Evolutionary conservation across 2,329 filamentous ascomycete genomes (phyloP).

Genomic region (Orbilia brochopaga): DNA sequence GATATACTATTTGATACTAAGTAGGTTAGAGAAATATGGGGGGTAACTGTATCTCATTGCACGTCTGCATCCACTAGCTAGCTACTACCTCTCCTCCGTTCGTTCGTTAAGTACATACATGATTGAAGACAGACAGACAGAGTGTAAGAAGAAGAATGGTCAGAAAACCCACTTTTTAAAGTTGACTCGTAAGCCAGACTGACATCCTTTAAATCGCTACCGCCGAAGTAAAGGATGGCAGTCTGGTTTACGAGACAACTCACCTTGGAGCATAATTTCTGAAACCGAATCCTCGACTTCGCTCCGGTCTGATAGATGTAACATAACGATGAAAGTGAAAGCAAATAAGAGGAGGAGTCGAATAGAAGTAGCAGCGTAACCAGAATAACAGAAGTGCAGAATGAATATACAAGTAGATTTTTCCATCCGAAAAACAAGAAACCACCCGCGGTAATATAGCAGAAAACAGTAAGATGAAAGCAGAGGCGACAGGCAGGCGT

Average conservation of each 20-base stretch:
- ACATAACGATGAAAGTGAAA: no score
- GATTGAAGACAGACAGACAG: no score
- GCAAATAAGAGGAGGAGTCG: conserved; percentile 8
- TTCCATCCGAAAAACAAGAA: background rate
- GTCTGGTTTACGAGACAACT: conserved; percentile 51
- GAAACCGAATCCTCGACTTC: conserved; percentile 32
- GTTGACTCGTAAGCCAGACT: conserved; percentile 51
- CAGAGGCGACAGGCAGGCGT: no score
- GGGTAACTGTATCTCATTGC: no score
- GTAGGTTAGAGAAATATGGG: no score
- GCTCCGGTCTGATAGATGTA: conserved; percentile 4
- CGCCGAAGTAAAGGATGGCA: conserved; percentile 51
- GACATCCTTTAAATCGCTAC: conserved; percentile 51
- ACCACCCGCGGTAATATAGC: conserved; percentile 8
- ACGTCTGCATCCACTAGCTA: no score
- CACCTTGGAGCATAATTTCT: conserved; percentile 42
- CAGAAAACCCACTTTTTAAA: conserved; percentile 38
- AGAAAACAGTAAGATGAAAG: no score
- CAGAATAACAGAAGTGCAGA: no score
- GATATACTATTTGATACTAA: no score
- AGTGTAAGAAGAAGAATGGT: no score
- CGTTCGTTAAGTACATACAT: no score
- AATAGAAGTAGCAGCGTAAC: conserved; percentile 5
- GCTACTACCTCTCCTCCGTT: no score
- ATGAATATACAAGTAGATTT: conserved; percentile 27